phyloP scores from a whole-genome alignment of 2,329 filamentous ascomycete genomes.

The Xylaria polymorpha region DNA sequence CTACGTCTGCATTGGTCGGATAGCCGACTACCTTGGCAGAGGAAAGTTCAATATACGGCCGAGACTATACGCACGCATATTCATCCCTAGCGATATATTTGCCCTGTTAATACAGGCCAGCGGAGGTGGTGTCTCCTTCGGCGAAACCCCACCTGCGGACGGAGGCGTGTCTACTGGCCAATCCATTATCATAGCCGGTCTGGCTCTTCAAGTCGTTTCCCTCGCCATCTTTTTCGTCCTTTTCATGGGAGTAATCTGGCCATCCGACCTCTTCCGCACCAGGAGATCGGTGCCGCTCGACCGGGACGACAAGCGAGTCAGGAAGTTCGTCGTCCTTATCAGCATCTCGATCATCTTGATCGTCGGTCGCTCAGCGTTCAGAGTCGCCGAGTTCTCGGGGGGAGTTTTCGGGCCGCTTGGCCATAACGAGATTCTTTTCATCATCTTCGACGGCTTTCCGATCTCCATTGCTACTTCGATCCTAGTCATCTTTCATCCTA shows the following conservation, averaged over 20 bases:
- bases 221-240: conserved; percentile 36
- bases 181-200: conserved; percentile 33
- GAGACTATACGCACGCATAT: conserved; percentile 34
- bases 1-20: conserved; percentile 38
- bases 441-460: conserved; percentile 36
- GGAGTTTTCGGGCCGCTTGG: conserved; percentile 28
- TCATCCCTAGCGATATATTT: conserved; percentile 34
- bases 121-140: conserved; percentile 30
- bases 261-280: conserved; percentile 27
- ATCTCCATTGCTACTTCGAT: conserved; percentile 34
- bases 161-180: conserved; percentile 31
- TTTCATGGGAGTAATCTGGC: conserved; percentile 34
- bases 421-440: conserved; percentile 34
- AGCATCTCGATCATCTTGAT: conserved; percentile 33
- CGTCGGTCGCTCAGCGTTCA: conserved; percentile 33
- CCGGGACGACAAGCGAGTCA: conserved; percentile 23
- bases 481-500: conserved; percentile 33
- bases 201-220: conserved; percentile 34
- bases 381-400: conserved; percentile 31
- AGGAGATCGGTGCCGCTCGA: neutral
- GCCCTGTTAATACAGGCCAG: conserved; percentile 34
- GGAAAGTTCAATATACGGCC: conserved; percentile 38
- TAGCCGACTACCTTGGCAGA: conserved; percentile 37
- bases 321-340: conserved; percentile 30
- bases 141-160: neutral